phyloP scores from a whole-genome alignment of 352 stramenopile species.

The Globisporangium nunn region DNA sequence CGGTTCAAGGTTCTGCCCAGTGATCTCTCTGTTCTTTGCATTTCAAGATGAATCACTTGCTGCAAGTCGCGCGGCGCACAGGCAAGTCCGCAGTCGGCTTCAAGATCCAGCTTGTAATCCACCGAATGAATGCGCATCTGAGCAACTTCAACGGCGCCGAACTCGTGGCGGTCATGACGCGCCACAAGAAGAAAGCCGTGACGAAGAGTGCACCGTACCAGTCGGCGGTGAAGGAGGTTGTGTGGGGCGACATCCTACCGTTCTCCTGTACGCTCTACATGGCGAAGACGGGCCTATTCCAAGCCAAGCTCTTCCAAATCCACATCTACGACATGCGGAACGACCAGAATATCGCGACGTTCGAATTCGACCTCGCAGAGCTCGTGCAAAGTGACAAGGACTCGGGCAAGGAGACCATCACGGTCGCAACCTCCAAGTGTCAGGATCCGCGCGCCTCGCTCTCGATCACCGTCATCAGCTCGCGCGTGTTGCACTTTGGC shows the following conservation, averaged over 20 bases:
- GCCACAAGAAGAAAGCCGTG: constrained; percentile 62
- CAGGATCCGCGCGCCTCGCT: constrained; percentile 54
- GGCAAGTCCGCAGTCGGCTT: constrained; percentile 54
- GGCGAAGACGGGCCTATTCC: constrained; percentile 64
- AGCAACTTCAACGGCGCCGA: constrained; percentile 38
- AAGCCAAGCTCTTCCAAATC: constrained; percentile 62
- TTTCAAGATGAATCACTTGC: constrained; percentile 49
- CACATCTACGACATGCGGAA: constrained; percentile 56
- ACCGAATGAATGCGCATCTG: constrained; percentile 54
- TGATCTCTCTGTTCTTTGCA: not conserved
- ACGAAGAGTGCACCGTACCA: constrained; percentile 50
- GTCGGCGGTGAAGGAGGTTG: constrained; percentile 39
- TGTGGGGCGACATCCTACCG: constrained; percentile 70
- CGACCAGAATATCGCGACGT: constrained; percentile 41
- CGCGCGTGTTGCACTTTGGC: constrained; percentile 25
- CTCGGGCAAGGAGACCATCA: constrained; percentile 54
- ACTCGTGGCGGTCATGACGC: constrained; percentile 53
- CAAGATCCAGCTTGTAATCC: constrained; percentile 65
- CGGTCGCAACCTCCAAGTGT: constrained; percentile 49
- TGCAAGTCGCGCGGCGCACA: constrained; percentile 55
- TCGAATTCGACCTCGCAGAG: constrained; percentile 66
- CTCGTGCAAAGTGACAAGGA: constrained; percentile 56
- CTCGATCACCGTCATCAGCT: constrained; percentile 51
- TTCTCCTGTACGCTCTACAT: constrained; percentile 74
- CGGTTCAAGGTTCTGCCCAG: too few species aligned